Conservation (phyloP, 2,329 filamentous ascomycete species). For the Fusarium euwallaceae region DNA sequence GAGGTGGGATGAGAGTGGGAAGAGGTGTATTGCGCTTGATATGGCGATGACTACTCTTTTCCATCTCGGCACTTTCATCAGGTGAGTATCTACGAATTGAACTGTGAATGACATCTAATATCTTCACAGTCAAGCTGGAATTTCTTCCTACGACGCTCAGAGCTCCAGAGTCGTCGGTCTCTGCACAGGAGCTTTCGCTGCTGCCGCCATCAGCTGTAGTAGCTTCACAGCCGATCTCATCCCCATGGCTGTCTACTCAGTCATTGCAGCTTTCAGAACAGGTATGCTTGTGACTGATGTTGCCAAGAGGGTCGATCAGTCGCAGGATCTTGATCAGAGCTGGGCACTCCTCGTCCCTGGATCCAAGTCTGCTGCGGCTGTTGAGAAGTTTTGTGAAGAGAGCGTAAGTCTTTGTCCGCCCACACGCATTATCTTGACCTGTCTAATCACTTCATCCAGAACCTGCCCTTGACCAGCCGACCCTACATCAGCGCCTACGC, state of each 20-base stretch:
- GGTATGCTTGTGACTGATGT: slow-evolving; percentile 34
- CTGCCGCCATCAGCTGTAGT: slow-evolving; percentile 38
- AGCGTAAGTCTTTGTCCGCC: too few species aligned
- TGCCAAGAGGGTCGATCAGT: slow-evolving; percentile 16
- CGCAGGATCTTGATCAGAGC: slow-evolving; percentile 21
- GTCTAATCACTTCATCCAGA: too few species aligned
- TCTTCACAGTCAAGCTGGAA: slow-evolving; percentile 3
- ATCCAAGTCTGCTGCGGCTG: neutral
- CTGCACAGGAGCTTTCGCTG: slow-evolving; percentile 39
- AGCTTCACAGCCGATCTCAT: slow-evolving; percentile 37
- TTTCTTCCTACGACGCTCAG: slow-evolving; percentile 35
- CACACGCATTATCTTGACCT: too few species aligned
- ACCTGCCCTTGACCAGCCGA: slow-evolving; percentile 24
- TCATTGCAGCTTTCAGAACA: slow-evolving; percentile 33
- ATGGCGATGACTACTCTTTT: slow-evolving; percentile 41
- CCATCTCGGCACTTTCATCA: slow-evolving; percentile 38
- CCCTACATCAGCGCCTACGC: slow-evolving; percentile 41
- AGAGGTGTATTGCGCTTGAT: slow-evolving; percentile 37
- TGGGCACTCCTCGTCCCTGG: slow-evolving; percentile 39
- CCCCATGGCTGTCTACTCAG: slow-evolving; percentile 27
- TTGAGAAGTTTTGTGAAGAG: slow-evolving; percentile 14
- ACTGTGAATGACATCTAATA: too few species aligned
- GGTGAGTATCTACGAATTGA: neutral
- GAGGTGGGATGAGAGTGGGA: slow-evolving; percentile 32
- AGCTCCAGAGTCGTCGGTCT: slow-evolving; percentile 34